These are phyloP conservation scores for bread wheat (Triticum aestivum) DNA, from an alignment of 176 grass and related monocot species.

Conservation along the genomic window IWGSC_CS_RefSeq_v2.1 NC_057797.1:54771166-54771665, in stretches of 20 bases:
- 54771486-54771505: background rate
- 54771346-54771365: background rate
- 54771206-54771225: background rate
- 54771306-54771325: background rate
- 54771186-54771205: background rate
- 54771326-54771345: background rate
- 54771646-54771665: slow-evolving; percentile 38
- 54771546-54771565: slow-evolving; percentile 49
- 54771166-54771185: background rate
- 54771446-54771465: background rate
- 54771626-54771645: slow-evolving; percentile 12
- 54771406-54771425: background rate
- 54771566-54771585: background rate
- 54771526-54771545: slow-evolving; percentile 24
- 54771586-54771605: slow-evolving; percentile 43
- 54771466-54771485: background rate
- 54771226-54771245: too few relatives aligned
- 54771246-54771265: too few relatives aligned
- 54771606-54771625: slow-evolving; percentile 45
- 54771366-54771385: background rate
- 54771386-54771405: background rate
- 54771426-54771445: background rate
- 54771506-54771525: background rate
- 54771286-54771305: background rate
- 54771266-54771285: background rate